phyloP scores from a whole-genome alignment of 768 basidiomycete genomes.

The Suillus placidus region DNA sequence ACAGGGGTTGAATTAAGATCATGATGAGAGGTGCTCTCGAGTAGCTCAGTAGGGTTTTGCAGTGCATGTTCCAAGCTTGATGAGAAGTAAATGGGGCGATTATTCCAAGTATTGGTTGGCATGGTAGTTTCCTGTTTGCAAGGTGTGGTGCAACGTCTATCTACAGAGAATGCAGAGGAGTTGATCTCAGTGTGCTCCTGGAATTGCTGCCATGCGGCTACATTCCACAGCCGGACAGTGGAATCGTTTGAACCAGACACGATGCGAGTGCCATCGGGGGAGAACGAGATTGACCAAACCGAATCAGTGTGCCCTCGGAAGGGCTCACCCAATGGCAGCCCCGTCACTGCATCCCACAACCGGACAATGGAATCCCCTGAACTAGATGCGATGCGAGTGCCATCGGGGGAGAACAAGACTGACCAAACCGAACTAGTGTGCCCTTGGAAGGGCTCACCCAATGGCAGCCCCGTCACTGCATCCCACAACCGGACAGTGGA shows the following conservation, averaged over 20 bases:
- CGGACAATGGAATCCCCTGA: constrained; percentile 17
- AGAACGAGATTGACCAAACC: constrained; percentile 15
- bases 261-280: constrained; percentile 15
- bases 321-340: not conserved
- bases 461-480: constrained; percentile 12
- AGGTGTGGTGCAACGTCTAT: not conserved
- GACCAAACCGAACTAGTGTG: constrained; percentile 9
- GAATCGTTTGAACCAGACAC: constrained; percentile 13
- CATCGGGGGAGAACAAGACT: constrained; percentile 17
- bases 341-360: constrained; percentile 6
- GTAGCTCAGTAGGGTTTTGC: not conserved
- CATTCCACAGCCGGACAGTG: constrained; percentile 15
- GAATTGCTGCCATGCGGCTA: not conserved
- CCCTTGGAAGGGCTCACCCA: constrained; percentile 8
- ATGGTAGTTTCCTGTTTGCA: not conserved
- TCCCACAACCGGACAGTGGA: constrained; percentile 25
- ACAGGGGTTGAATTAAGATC: not conserved
- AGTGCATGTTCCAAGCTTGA: not conserved
- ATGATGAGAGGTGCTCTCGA: not conserved
- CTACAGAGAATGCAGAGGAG: not conserved
- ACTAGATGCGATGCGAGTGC: constrained; percentile 9
- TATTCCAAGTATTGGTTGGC: not conserved
- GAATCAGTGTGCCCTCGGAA: constrained; percentile 8
- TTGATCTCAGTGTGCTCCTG: not conserved
- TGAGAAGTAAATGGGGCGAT: constrained; percentile 2